Percentiles rank a stretch among this genome's conserved stretches.
Conservation (phyloP, 73 alveolate genomes). For the Durusdinium trenchii region DNA sequence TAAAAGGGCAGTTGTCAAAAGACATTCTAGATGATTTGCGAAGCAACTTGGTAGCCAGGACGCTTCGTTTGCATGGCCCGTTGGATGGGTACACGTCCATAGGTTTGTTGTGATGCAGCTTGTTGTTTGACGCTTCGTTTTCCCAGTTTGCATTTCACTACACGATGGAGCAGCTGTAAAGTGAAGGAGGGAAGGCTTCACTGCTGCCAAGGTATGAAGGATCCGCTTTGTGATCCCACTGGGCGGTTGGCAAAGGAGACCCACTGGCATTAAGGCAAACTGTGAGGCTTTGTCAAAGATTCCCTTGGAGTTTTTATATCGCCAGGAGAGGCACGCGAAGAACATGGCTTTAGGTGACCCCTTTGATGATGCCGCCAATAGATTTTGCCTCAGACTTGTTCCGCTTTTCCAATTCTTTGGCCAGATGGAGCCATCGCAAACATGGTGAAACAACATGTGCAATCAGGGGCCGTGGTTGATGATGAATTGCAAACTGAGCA, state of each 20-base stretch:
- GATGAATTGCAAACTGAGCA: too few relatives aligned
- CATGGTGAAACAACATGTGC: too few relatives aligned
- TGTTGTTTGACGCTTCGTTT: background rate
- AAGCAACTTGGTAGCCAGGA: background rate
- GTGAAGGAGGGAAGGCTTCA: background rate
- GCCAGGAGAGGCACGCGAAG: conserved; percentile 59
- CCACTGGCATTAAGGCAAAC: background rate
- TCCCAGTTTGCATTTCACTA: background rate
- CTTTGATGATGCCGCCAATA: conserved; percentile 86
- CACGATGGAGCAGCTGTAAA: background rate
- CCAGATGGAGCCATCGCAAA: too few relatives aligned
- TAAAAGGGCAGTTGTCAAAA: background rate
- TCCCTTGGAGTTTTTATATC: background rate
- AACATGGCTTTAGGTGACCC: conserved; percentile 83
- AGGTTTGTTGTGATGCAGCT: background rate
- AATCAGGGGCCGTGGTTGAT: too few relatives aligned
- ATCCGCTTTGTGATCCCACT: conserved; percentile 84
- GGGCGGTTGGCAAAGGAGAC: conserved; percentile 78
- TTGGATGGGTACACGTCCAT: background rate
- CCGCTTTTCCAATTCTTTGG: too few relatives aligned
- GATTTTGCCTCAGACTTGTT: conserved; percentile 15
- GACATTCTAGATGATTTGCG: conserved; percentile 2
- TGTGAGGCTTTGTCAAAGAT: background rate
- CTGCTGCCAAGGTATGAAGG: conserved; percentile 36
- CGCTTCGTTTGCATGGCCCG: background rate